Conservation (phyloP, 2,329 filamentous ascomycete species). For the Beauveria varroae region DNA sequence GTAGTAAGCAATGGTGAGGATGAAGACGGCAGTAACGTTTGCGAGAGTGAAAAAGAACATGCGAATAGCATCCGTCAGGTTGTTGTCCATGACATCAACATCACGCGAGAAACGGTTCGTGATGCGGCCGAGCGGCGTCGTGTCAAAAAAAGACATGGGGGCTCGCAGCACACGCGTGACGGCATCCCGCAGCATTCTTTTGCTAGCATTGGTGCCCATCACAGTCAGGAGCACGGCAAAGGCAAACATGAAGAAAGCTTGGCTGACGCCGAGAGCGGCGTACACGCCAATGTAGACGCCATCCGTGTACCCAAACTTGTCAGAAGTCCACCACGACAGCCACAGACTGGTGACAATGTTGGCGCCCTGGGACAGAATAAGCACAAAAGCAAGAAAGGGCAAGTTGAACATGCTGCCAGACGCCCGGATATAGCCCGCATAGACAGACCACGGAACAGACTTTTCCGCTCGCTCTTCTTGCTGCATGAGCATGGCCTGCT, state of each 20-base stretch:
- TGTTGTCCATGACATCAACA: constrained; percentile 95
- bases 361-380: constrained; percentile 68
- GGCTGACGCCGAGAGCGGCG: constrained; percentile 61
- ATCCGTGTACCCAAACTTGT: constrained; percentile 60
- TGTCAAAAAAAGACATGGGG: constrained; percentile 92
- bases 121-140: constrained; percentile 88
- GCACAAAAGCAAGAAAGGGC: constrained; percentile 52
- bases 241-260: constrained; percentile 68
- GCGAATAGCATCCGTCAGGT: constrained; percentile 76
- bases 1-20: constrained; percentile 90
- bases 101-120: constrained; percentile 95
- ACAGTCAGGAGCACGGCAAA: constrained; percentile 76
- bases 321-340: constrained; percentile 88
- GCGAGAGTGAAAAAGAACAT: constrained; percentile 86
- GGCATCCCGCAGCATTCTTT: constrained; percentile 71
- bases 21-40: constrained; percentile 77
- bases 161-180: constrained; percentile 67
- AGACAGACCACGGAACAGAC: constrained; percentile 74
- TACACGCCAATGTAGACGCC: constrained; percentile 68
- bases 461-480: constrained; percentile 60
- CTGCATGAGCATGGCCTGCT: constrained; percentile 63
- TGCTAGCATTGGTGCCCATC: constrained; percentile 74
- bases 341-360: constrained; percentile 87
- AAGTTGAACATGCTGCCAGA: constrained; percentile 66
- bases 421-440: constrained; percentile 67